Base-by-base conservation (phyloP, 2,329 filamentous ascomycete genomes). In the Xylariaceae sp. region DNA sequence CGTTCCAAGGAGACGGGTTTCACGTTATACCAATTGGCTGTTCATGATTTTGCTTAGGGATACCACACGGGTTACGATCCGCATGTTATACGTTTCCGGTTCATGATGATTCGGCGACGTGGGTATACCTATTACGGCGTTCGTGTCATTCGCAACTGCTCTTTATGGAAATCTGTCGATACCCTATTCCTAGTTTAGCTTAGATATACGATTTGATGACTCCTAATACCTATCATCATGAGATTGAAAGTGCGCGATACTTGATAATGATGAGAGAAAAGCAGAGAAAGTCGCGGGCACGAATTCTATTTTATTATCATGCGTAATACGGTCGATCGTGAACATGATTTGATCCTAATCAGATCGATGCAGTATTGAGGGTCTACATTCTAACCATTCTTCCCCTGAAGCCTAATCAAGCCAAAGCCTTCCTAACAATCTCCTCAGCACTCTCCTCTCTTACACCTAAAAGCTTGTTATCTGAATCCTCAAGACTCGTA, bases 391-490 rank as follows among this genome's bases (percentile, higher is more conserved):
- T 7, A 27, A 27, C 22, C 4, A 27, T 27, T 27, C 22, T 7
- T 27, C 22, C 4, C 12, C 33, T 15, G 5, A 15, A 36, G 33
- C 33, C 15, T 10, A 36, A 4, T 36, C 33, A 36, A 36, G 33
- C 33, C 33, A 40, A 19, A 19, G 54, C 61, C 47, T 66, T 66
- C 15, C 48, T 51, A 6, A 53, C 63, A 45, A 66, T 47, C 42
- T 65, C 58, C 5, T 58, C 53, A 36, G 55, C 53, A 10, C 53
- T 58, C 55, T 67, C 64, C 22, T 62, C 58, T 42, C 33, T 39
- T 12, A 67, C 52, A 27, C 55, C 62, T 15, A 67, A 49, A 14
- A 67, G 53, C 15, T 48, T 45, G n/a, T 44, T 48, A 35, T 67
- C 63, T 5, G 59, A 61, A 12, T 56, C 56, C 33, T 60, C 56